Conservation (phyloP, 1,284 basidiomycete species). For the Heterobasidion irregulare region DNA sequence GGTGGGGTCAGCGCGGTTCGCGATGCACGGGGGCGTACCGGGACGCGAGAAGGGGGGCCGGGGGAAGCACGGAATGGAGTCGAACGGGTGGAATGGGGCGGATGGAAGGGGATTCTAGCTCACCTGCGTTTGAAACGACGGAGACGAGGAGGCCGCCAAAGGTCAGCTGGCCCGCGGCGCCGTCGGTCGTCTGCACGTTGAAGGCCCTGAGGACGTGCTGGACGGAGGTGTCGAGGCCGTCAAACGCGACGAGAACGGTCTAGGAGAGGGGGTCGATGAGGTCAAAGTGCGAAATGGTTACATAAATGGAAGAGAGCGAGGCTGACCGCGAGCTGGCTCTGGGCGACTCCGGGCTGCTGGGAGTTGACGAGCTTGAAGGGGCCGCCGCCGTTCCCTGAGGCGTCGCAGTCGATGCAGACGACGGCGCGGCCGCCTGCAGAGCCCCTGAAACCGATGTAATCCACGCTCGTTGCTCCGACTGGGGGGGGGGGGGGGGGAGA, state of each 20-base stretch:
- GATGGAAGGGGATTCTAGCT: not conserved
- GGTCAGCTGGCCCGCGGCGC: not conserved
- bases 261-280: not conserved
- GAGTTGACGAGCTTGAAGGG: not conserved
- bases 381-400: not conserved
- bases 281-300: not conserved
- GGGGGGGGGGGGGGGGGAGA: too few species aligned
- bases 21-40: too few species aligned
- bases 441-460: not conserved
- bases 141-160: not conserved
- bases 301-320: not conserved
- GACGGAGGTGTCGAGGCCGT: not conserved
- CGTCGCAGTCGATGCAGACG: slow-evolving; percentile 2
- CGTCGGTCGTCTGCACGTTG: not conserved
- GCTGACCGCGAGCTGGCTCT: not conserved
- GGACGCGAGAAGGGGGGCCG: too few species aligned
- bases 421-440: not conserved
- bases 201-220: not conserved
- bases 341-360: not conserved
- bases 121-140: not conserved
- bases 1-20: too few species aligned
- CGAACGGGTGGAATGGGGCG: not conserved
- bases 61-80: too few species aligned
- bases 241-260: not conserved
- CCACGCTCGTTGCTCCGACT: not conserved